Evolutionary conservation across 2,329 filamentous ascomycete species (phyloP).

Genomic region (Ceratocystis lukuohia): DNA sequence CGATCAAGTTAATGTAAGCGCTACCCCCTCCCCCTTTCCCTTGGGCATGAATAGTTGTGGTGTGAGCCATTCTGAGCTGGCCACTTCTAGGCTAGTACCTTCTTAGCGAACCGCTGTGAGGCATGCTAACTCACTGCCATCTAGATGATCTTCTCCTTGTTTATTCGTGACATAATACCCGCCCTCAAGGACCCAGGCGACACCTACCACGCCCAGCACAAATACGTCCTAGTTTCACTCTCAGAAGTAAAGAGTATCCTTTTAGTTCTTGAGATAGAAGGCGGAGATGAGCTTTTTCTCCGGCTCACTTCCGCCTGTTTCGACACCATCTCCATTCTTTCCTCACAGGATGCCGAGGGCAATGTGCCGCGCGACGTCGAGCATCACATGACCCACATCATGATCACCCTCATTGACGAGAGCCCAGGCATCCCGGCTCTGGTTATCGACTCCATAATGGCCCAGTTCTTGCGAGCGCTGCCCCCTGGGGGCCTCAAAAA

Average conservation of each 20-base stretch:
- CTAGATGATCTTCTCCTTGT: constrained; percentile 84
- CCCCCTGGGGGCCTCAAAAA: constrained; percentile 50
- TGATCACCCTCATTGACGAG: constrained; percentile 80
- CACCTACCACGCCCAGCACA: constrained; percentile 84
- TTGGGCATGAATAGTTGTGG: no score
- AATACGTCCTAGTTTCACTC: constrained; percentile 78
- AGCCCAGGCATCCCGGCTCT: constrained; percentile 60
- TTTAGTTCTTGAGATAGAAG: constrained; percentile 75
- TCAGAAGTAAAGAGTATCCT: constrained; percentile 91
- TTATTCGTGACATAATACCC: constrained; percentile 71
- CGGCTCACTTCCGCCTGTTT: constrained; percentile 81
- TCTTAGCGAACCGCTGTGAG: no score
- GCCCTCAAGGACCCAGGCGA: constrained; percentile 74
- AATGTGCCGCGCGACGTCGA: constrained; percentile 86
- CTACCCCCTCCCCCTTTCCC: not conserved
- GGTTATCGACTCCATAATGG: constrained; percentile 84
- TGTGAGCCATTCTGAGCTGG: not conserved
- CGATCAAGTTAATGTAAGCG: constrained; percentile 70
- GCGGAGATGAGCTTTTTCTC: constrained; percentile 63
- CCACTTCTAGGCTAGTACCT: no score
- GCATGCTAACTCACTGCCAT: constrained; percentile 21
- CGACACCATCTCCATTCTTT: constrained; percentile 72
- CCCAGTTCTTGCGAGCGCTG: constrained; percentile 84
- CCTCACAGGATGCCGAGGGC: constrained; percentile 62
- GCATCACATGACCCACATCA: constrained; percentile 75